Conservation (phyloP, 768 basidiomycete genomes). For the Tricholomella constricta region DNA sequence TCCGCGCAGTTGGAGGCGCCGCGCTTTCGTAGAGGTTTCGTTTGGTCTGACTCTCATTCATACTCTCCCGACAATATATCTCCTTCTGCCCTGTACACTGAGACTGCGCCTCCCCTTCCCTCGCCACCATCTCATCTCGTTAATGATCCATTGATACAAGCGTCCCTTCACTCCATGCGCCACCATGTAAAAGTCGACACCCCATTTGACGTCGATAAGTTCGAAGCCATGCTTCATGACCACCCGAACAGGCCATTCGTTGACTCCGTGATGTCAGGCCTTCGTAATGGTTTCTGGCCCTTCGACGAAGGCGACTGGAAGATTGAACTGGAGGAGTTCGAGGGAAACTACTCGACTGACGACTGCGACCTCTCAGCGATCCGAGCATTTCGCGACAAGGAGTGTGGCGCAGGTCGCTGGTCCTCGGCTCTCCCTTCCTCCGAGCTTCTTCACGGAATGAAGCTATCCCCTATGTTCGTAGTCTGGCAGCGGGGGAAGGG, state of each 20-base stretch:
- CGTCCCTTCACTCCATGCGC: neutral
- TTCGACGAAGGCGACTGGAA: constrained; percentile 1
- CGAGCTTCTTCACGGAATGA: constrained; percentile 14
- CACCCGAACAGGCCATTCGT: constrained; percentile 10
- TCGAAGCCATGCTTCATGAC: constrained; percentile 1
- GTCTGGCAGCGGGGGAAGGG: constrained; percentile 22
- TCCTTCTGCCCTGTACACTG: neutral
- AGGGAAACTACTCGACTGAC: constrained; percentile 1
- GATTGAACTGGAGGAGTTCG: neutral
- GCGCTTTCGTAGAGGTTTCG: neutral
- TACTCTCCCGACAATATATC: neutral
- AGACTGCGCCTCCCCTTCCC: neutral
- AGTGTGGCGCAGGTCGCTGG: constrained; percentile 1
- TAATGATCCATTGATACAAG: neutral
- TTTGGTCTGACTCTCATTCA: neutral
- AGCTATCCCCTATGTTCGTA: constrained; percentile 19
- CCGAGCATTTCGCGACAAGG: constrained; percentile 8
- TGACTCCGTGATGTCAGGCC: constrained; percentile 6
- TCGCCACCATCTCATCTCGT: neutral
- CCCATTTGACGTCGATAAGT: neutral
- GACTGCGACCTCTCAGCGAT: constrained; percentile 1
- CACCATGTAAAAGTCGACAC: no score
- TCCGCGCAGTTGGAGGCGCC: neutral
- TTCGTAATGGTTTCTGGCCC: constrained; percentile 9
- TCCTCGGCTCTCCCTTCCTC: constrained; percentile 1